phyloP scores from a whole-genome alignment of 176 grass and related monocot genomes.

The Urochloa ruziziensis region DNA sequence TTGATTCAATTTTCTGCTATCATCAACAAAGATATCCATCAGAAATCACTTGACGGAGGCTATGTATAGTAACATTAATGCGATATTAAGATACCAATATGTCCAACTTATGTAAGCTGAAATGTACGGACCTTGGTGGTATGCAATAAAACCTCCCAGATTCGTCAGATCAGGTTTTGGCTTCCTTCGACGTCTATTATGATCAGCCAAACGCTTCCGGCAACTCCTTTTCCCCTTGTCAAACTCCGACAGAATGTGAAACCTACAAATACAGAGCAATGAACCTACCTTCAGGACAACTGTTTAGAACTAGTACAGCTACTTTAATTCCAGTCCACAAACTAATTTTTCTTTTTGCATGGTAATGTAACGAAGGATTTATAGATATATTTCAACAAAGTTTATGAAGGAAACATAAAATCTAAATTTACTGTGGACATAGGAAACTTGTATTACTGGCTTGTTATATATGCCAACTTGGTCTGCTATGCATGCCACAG shows the following conservation, averaged over 20 bases:
- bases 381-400: neutral
- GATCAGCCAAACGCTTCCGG: slow-evolving; percentile 72
- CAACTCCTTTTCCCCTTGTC: slow-evolving; percentile 87
- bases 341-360: too few relatives aligned
- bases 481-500: neutral
- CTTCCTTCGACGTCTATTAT: slow-evolving; percentile 85
- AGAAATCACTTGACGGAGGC: neutral
- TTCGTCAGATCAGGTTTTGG: slow-evolving; percentile 55
- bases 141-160: slow-evolving; percentile 39
- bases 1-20: neutral
- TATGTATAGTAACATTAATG: too few relatives aligned
- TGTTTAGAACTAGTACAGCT: neutral
- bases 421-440: neutral
- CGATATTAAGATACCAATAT: neutral
- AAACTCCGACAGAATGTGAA: slow-evolving; percentile 76
- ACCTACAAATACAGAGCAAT: slow-evolving; percentile 33
- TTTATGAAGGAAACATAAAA: neutral
- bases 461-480: neutral
- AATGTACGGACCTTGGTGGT: slow-evolving; percentile 48
- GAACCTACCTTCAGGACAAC: neutral
- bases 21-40: neutral
- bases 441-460: neutral
- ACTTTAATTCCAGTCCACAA: too few relatives aligned
- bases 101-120: neutral
- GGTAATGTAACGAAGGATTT: neutral